Evolutionary conservation across 1,139 yeast species (phyloP), one percentile per base, ranked within the genome.

Genomic region (Yamadazyma sp.): DNA sequence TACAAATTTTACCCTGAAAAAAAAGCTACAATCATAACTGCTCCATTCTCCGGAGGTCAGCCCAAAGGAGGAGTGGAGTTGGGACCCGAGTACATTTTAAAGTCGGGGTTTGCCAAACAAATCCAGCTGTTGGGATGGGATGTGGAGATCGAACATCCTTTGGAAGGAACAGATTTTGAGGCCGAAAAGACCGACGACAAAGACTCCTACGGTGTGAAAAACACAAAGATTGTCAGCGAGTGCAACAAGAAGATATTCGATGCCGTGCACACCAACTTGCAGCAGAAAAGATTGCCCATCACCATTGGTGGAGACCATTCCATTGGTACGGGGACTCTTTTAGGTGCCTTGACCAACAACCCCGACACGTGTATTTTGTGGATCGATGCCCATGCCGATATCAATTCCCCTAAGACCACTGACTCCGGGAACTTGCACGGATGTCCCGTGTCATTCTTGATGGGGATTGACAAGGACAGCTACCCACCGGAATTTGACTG

Each of bases 301-400:
- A 89, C 96, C 4, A 63, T 92, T 42, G 98, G 98, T 39, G 98
- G 98, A 39, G 98, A 92, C 64, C 98, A 92, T 62, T 88, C 97
- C 4, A 85, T 92, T 49, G 97, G 96, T 39, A 88, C 92, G 54
- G 96, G 96, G 35, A 89, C 97, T 6, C 83, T 90, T 28, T 74
- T 88, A 28, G 98, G 95, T 10, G 86, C 90, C 33, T 73, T 88
- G 51, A 78, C 78, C 22, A 77, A 80, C 46, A 73, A 86, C 60
- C 96, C 97, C 15, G 87, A 89, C 49, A 89, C 96, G 21, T 88
- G 96, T 56, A 74, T 92, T 34, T 61, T 92, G 47, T 92, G 98
- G 98, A 85, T 92, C 50, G 98, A 92, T 64, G 98, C 98, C 1
- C 98, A 92, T 59, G 97, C 97, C 24, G 98, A 92, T 61, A 82